Percentiles rank a stretch among this genome's conserved stretches.
Evolutionary conservation across 305 asterid species (phyloP).

Genomic region (Salvia sclarea): DNA sequence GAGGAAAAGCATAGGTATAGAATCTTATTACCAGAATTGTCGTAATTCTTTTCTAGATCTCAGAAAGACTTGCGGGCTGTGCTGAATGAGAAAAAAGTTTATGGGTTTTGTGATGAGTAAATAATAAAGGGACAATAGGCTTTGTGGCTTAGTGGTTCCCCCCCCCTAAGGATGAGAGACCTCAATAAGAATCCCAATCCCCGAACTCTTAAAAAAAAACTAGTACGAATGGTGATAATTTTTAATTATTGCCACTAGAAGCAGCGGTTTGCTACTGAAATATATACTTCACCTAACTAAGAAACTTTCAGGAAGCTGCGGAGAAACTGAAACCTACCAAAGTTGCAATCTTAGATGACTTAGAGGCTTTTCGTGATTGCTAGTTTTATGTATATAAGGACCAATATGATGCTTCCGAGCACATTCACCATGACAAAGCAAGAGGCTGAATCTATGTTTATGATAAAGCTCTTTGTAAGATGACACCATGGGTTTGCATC

Average conservation of each 20-base stretch:
- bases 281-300: background rate
- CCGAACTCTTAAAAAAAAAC: background rate
- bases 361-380: background rate
- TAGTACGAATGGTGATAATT: background rate
- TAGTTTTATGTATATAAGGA: background rate
- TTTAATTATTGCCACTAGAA: background rate
- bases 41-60: conserved; percentile 1
- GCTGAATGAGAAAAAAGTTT: background rate
- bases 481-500: background rate
- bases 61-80: background rate
- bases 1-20: conserved; percentile 11
- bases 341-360: conserved; percentile 1
- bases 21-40: conserved; percentile 3
- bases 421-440: background rate
- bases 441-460: conserved; percentile 4
- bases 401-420: conserved; percentile 1
- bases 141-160: too few species aligned
- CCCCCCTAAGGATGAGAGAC: background rate
- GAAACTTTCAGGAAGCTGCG: background rate
- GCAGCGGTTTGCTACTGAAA: conserved; percentile 1
- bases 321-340: conserved; percentile 1
- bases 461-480: background rate
- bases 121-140: background rate
- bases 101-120: background rate
- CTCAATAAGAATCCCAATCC: background rate